These are phyloP conservation scores for Nothomitra cinnamomea DNA, from an alignment of 2,329 filamentous ascomycete species.

Conservation along the genomic window DNA sequence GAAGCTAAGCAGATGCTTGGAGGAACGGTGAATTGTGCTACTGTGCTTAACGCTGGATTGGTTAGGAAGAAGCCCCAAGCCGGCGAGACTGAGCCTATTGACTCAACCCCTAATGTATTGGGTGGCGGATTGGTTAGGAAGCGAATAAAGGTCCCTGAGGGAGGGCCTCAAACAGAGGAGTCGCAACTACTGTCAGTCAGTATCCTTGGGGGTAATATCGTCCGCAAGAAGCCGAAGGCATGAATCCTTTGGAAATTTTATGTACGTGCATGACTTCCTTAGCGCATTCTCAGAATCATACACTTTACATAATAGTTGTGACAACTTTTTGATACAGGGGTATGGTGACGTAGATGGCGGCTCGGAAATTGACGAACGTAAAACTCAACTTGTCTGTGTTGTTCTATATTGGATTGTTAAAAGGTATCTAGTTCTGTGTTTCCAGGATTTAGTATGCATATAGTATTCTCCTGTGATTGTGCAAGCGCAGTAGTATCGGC, in stretches of 20 bases:
- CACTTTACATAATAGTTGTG: too few relatives aligned
- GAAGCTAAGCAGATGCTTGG: slow-evolving; percentile 9
- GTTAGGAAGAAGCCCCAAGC: slow-evolving; percentile 30
- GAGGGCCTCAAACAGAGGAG: background rate
- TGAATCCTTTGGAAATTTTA: background rate
- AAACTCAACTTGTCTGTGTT: too few relatives aligned
- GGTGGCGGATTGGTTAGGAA: slow-evolving; percentile 34
- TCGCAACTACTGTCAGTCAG: background rate
- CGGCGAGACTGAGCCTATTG: background rate
- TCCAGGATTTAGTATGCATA: too few relatives aligned
- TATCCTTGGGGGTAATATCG: background rate
- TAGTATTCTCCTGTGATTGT: too few relatives aligned
- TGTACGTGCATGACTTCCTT: too few relatives aligned
- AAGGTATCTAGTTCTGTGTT: too few relatives aligned
- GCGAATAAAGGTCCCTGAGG: slow-evolving; percentile 31
- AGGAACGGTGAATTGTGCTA: slow-evolving; percentile 15
- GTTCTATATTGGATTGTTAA: too few relatives aligned
- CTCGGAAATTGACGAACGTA: too few relatives aligned
- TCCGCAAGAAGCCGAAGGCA: slow-evolving; percentile 7
- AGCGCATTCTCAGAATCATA: too few relatives aligned
- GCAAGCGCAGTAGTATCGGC: too few relatives aligned
- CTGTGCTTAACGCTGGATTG: slow-evolving; percentile 21
- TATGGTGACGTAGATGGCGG: too few relatives aligned
- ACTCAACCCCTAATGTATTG: slow-evolving; percentile 29
- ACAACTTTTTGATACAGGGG: too few relatives aligned